phyloP scores from a whole-genome alignment of 352 stramenopile species.

The Globisporangium paroecandrum region DNA sequence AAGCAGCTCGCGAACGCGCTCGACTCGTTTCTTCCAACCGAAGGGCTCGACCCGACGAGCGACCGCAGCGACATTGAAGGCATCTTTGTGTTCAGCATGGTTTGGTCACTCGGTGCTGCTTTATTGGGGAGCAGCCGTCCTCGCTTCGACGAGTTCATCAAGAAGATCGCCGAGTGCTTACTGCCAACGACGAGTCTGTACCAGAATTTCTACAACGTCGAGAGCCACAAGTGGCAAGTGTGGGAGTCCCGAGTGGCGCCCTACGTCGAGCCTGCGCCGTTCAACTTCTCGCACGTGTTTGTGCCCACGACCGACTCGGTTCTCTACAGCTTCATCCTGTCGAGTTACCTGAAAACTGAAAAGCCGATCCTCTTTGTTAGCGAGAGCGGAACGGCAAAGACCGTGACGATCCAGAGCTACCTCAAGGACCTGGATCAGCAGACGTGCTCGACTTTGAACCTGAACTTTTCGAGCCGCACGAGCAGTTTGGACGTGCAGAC shows the following conservation, averaged over 20 bases:
- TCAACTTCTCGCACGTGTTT: constrained; percentile 94
- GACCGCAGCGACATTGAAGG: constrained; percentile 82
- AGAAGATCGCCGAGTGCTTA: constrained; percentile 73
- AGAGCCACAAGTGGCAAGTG: constrained; percentile 88
- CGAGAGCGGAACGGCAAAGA: constrained; percentile 94
- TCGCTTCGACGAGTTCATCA: constrained; percentile 91
- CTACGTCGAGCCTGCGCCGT: constrained; percentile 92
- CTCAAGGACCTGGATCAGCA: constrained; percentile 78
- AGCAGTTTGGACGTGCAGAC: constrained; percentile 92
- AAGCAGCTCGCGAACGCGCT: constrained; percentile 93
- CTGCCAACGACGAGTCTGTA: constrained; percentile 84
- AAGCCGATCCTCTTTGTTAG: constrained; percentile 93
- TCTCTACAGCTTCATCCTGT: constrained; percentile 91
- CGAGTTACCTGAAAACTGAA: constrained; percentile 82
- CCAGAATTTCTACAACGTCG: constrained; percentile 88
- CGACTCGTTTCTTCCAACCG: constrained; percentile 78
- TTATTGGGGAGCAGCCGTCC: constrained; percentile 73
- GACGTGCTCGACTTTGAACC: constrained; percentile 59
- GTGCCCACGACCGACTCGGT: constrained; percentile 94
- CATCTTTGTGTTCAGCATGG: constrained; percentile 91
- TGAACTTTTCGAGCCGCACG: constrained; percentile 95
- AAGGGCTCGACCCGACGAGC: constrained; percentile 35
- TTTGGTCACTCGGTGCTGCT: constrained; percentile 91
- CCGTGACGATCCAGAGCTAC: constrained; percentile 94
- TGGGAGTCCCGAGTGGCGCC: constrained; percentile 84